phyloP scores from a whole-genome alignment of 192 early-diverging fungal genomes.

The Coemansia sp. region DNA sequence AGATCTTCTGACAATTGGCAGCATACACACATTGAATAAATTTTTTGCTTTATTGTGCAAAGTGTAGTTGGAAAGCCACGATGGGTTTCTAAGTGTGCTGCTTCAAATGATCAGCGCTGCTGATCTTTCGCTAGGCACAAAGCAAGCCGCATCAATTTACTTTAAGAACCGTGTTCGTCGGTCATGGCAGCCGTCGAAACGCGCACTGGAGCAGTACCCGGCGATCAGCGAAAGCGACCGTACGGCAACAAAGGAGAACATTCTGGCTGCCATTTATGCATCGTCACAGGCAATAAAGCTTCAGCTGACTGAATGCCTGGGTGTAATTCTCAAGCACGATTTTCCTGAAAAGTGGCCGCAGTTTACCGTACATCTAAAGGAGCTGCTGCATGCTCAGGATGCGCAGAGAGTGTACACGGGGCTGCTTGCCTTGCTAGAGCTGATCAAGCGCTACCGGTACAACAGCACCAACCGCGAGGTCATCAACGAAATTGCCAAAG shows the following conservation, averaged over 20 bases:
- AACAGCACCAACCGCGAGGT: slow-evolving; percentile 60
- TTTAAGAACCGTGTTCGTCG: slow-evolving; percentile 82
- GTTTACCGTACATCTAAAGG: slow-evolving; percentile 65
- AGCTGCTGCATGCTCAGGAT: slow-evolving; percentile 64
- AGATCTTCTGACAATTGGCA: slow-evolving; percentile 1
- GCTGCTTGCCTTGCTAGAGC: slow-evolving; percentile 73
- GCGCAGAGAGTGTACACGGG: slow-evolving; percentile 71
- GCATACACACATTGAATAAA: neutral
- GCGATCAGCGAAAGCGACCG: slow-evolving; percentile 70
- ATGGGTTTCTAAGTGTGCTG: slow-evolving; percentile 47
- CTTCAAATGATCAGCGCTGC: slow-evolving; percentile 39
- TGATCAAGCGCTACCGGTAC: slow-evolving; percentile 80
- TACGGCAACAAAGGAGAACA: slow-evolving; percentile 63
- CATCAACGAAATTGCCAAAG: slow-evolving; percentile 67
- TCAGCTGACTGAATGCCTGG: slow-evolving; percentile 77
- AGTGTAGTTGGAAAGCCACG: slow-evolving; percentile 49
- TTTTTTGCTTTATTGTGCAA: neutral
- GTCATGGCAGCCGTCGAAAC: slow-evolving; percentile 59
- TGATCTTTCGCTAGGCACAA: slow-evolving; percentile 35
- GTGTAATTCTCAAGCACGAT: slow-evolving; percentile 73
- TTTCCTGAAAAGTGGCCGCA: slow-evolving; percentile 79
- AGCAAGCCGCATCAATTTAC: slow-evolving; percentile 67
- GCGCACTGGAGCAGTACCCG: slow-evolving; percentile 33
- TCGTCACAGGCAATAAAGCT: slow-evolving; percentile 74
- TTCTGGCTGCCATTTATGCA: slow-evolving; percentile 72